A percentile compares a stretch with the other conserved stretches of the same genome.
Conservation (phyloP, 192 early-diverging fungal species). For the Funneliformis geosporum region DNA sequence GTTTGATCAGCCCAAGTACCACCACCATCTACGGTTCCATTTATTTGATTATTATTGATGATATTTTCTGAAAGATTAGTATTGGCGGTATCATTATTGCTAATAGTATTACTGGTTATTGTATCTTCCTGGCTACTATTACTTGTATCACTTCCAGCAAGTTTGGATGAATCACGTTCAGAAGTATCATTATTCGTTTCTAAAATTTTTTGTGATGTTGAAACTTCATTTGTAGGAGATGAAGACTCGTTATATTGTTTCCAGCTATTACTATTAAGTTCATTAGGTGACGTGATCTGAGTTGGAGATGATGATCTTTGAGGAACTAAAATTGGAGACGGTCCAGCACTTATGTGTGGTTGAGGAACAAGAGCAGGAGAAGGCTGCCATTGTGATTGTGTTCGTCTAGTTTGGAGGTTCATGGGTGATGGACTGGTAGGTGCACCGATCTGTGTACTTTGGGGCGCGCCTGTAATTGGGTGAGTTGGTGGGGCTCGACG, state of each 20-base stretch:
- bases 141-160: neutral
- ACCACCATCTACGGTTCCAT: neutral
- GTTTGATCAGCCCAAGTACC: constrained; percentile 23
- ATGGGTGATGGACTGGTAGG: neutral
- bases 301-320: constrained; percentile 20
- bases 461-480: neutral
- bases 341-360: neutral
- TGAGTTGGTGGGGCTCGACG: constrained; percentile 37
- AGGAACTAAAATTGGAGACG: constrained; percentile 3
- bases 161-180: neutral
- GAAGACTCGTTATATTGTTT: neutral
- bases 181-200: neutral
- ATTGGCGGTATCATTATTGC: constrained; percentile 1
- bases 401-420: neutral
- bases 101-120: neutral
- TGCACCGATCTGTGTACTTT: neutral
- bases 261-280: neutral
- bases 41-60: neutral
- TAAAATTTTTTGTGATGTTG: neutral
- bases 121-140: neutral
- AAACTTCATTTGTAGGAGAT: constrained; percentile 8
- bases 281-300: neutral
- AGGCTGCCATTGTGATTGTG: neutral
- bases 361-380: constrained; percentile 20
- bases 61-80: neutral